Conservation (phyloP, 225 moss, liverwort and hornwort species). For the Bryoerythrophyllum caledonicum region DNA sequence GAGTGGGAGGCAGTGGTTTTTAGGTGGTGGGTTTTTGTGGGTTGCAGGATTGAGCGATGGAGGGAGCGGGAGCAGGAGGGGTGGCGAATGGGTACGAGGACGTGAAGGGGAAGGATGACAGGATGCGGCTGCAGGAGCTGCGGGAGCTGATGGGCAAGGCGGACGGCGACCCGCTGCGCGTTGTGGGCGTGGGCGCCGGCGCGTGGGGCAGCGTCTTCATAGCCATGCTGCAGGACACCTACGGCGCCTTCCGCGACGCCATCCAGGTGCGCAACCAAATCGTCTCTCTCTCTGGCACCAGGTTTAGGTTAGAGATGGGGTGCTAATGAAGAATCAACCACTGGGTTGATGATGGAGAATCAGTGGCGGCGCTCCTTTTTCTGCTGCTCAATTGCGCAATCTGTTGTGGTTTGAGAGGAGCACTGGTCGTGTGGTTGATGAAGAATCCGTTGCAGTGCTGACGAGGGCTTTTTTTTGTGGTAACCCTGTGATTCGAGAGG, state of each 20-base stretch:
- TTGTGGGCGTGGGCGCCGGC: constrained; percentile 90
- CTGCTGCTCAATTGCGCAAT: too few species aligned
- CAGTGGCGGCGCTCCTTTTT: too few species aligned
- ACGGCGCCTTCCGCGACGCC: constrained; percentile 74
- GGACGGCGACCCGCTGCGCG: constrained; percentile 80
- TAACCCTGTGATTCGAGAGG: too few species aligned
- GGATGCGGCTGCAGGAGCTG: constrained; percentile 51
- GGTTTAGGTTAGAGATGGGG: not conserved
- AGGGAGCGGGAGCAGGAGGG: not conserved
- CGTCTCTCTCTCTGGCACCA: not conserved
- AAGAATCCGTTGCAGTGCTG: too few species aligned
- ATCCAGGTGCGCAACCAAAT: constrained; percentile 47
- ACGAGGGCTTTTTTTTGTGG: too few species aligned
- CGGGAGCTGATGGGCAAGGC: constrained; percentile 72
- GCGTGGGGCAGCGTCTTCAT: constrained; percentile 99
- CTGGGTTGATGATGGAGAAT: too few species aligned
- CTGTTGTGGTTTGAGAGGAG: too few species aligned
- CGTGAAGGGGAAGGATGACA: constrained; percentile 24
- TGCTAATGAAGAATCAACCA: too few species aligned
- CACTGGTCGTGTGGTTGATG: too few species aligned
- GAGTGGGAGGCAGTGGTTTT: not conserved
- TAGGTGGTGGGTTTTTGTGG: not conserved
- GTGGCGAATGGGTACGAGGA: constrained; percentile 23
- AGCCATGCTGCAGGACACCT: constrained; percentile 93
- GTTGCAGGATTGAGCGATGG: not conserved